Evolutionary conservation across 2,329 filamentous ascomycete genomes (phyloP), one percentile per base, ranked within the genome.

Genomic region (Chaetomium olivaceum): DNA sequence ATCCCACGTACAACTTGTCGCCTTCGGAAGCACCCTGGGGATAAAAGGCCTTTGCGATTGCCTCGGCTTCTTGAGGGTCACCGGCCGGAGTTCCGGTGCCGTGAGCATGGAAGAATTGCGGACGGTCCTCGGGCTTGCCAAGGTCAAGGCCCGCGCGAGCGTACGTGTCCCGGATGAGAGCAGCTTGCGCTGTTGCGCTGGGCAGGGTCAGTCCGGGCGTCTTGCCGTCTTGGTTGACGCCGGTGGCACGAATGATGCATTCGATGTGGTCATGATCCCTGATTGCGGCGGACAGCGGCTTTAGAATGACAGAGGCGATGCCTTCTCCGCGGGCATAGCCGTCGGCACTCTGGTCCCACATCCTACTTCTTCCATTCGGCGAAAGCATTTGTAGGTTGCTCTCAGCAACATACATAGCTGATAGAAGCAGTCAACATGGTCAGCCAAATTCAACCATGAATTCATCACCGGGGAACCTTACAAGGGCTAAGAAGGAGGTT

Each of bases 251-350:
- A 52, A 85, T 79, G 23, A 83, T 67, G 21, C 74, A 76, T 9
- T 76, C 72, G 52, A 83, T 80, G 0, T 63, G 25, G 33, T 79
- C 75, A 0, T 80, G 80, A 12, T 58, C 56, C 3, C 4, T 2
- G 3, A 86, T 62, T 0, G 85, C 85, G 33, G 76, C 75, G 7
- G 76, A 76, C 6, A 78, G 71, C 1, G 68, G 76, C 71, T 86
- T 86, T 0, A 87, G 65, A 0, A 85, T 65, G 0, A 86, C 39
- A 2, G 78, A 76, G 0, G 76, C 80, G 12, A 81, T 70, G 2
- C 83, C 84, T 66, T 87, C 84, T 2, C 83, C 84, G 14, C 83
- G 76, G 1, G 77, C 82, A 67, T 86, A 87, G 0, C 85, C 85
- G 60, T 83, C 76, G 0, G 81, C 84, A 8, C 71, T 69, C 1